Percentiles rank a stretch among this genome's conserved stretches.
phyloP scores from a whole-genome alignment of 2,329 filamentous ascomycete species.

The Hypocrella siamensis region DNA sequence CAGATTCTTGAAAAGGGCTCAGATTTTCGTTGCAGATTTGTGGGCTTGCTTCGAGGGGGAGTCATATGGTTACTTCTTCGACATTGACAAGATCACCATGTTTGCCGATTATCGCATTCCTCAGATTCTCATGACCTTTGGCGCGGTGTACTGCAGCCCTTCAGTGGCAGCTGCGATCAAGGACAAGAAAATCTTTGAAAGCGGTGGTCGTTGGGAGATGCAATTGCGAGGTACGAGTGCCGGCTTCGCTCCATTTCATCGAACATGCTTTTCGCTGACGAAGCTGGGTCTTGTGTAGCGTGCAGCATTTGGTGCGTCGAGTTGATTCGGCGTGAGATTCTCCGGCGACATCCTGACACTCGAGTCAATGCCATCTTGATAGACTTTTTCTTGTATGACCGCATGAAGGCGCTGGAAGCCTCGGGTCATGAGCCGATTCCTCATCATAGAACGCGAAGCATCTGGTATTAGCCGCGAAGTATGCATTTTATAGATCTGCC shows the following conservation, averaged over 20 bases:
- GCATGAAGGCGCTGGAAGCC: conserved; percentile 71
- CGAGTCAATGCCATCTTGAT: conserved; percentile 79
- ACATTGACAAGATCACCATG: conserved; percentile 95
- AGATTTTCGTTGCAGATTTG: conserved; percentile 88
- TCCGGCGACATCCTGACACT: conserved; percentile 53
- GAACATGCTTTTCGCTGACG: background rate
- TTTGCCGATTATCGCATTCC: conserved; percentile 97
- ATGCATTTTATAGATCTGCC: too few relatives aligned
- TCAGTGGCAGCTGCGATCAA: conserved; percentile 57
- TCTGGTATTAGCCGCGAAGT: conserved; percentile 68
- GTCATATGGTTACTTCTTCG: conserved; percentile 63
- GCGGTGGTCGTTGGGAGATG: conserved; percentile 65
- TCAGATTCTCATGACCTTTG: conserved; percentile 74
- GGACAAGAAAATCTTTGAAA: conserved; percentile 46
- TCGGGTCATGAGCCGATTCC: conserved; percentile 42
- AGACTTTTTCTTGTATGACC: conserved; percentile 94
- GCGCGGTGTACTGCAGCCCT: conserved; percentile 74
- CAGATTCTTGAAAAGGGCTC: conserved; percentile 80
- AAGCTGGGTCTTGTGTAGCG: conserved; percentile 25
- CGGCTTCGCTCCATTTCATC: conserved; percentile 5
- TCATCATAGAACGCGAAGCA: conserved; percentile 81
- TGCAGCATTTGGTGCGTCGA: conserved; percentile 97
- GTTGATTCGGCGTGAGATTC: conserved; percentile 68
- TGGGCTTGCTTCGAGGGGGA: conserved; percentile 91
- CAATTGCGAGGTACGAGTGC: conserved; percentile 56